These are phyloP conservation scores for Helminthosporium solani DNA, from an alignment of 2,329 filamentous ascomycete species.

Conservation along the genomic window DNA sequence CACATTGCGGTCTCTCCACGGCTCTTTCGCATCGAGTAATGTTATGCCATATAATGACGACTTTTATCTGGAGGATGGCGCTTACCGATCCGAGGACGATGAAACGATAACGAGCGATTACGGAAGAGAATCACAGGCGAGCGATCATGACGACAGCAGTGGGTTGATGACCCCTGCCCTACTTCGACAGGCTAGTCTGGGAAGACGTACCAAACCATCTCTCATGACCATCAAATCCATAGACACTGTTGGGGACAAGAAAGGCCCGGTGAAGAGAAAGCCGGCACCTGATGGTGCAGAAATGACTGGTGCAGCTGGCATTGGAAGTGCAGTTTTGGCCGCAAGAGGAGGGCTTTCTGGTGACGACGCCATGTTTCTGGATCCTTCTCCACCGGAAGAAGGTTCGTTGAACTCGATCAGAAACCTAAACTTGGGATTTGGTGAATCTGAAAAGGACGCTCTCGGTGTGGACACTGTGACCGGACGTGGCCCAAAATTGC, in stretches of 20 bases:
- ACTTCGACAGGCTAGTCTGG: constrained; percentile 50
- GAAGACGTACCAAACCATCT: constrained; percentile 49
- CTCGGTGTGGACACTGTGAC: constrained; percentile 36
- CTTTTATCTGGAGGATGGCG: constrained; percentile 42
- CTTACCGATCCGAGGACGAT: constrained; percentile 40
- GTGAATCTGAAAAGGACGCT: constrained; percentile 33
- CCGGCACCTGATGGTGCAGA: constrained; percentile 11
- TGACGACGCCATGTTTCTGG: constrained; percentile 38
- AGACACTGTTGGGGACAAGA: constrained; percentile 36
- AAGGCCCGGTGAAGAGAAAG: constrained; percentile 20
- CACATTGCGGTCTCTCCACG: constrained; percentile 42
- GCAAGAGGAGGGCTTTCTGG: constrained; percentile 23
- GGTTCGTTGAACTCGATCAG: constrained; percentile 36
- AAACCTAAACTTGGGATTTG: constrained; percentile 17
- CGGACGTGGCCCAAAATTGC: constrained; percentile 44
- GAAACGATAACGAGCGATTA: constrained; percentile 38
- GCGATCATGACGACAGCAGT: constrained; percentile 39
- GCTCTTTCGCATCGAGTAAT: constrained; percentile 52
- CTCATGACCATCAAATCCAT: constrained; percentile 51
- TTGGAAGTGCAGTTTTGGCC: constrained; percentile 26
- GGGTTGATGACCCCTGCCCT: constrained; percentile 42
- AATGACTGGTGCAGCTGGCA: constrained; percentile 20
- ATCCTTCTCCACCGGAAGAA: constrained; percentile 35
- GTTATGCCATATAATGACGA: constrained; percentile 48
- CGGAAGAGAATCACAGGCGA: constrained; percentile 28